Evolutionary conservation across 768 basidiomycete genomes (phyloP), one percentile per base, ranked within the genome.

Genomic region (Lactarius deliciosus): DNA sequence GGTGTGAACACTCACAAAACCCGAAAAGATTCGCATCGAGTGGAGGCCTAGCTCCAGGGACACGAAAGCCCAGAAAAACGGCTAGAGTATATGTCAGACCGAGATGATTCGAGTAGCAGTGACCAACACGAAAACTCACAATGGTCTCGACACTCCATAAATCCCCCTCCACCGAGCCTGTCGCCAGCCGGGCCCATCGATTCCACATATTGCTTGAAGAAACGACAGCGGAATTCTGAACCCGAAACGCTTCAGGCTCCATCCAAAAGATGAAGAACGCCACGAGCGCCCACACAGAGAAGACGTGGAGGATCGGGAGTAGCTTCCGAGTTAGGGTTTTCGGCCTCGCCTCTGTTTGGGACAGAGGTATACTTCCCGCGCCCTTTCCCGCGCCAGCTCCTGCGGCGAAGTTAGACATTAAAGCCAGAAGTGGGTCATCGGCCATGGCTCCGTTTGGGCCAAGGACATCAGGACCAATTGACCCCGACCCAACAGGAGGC

Each of bases 1-100:
- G 58, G 34, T 28, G 38, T 15, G 63, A 11, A 60, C 11, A 77
- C 89, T 73, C 73, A 91, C 91, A 68, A 88, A 82, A 64, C 86
- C 85, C 15, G 81, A 82, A 73, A 90, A 86, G 76, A 93, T 84
- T 62, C 86, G 85, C 69, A 87, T 72, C 10, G 91, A 91, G 71
- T 92, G 90, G 54, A 94, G 73, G 22, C 81, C 81, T 28, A 92
- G 79, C 70, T 92, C 84, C 5, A 93, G 74, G 0, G 91, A 88
- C 45, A 85, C 83, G 66, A 93, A 92, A 9, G 84, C 87, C 89
- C 89, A 92, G 74, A 93, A 90, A 78, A 94, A 90, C 1, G 90
- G 86, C 91, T 92, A 43, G 22, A 53, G 43, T 38, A 36, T 20
- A 57, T 22, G 36, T 65, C 50, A 70, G 68, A 59, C 56, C 34